Percentiles rank a stretch among this genome's conserved stretches.
Conservation (phyloP, 768 basidiomycete genomes). For the Fibroporia radiculosa region DNA sequence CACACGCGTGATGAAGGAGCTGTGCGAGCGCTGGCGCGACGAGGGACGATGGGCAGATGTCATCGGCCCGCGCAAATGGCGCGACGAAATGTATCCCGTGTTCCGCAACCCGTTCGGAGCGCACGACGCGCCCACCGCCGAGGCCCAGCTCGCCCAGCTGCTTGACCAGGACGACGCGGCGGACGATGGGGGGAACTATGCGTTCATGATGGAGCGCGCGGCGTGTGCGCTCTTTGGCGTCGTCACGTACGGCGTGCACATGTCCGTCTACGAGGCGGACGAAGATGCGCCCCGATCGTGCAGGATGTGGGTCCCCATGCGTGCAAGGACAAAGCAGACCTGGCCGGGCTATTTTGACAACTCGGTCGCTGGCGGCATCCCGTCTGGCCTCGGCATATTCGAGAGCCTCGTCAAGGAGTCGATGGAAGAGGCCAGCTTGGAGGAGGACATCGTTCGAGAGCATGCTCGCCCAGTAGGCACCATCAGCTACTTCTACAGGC, state of each 20-base stretch:
- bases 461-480: constrained; percentile 57
- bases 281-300: constrained; percentile 27
- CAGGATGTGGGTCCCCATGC: constrained; percentile 81
- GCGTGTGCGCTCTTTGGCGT: constrained; percentile 87
- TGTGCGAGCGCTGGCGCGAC: constrained; percentile 75
- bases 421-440: constrained; percentile 86
- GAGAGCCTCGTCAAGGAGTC: constrained; percentile 85
- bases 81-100: constrained; percentile 75
- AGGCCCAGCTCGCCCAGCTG: constrained; percentile 13
- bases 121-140: constrained; percentile 31
- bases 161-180: constrained; percentile 9
- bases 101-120: constrained; percentile 63
- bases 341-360: constrained; percentile 90
- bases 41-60: constrained; percentile 49
- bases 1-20: constrained; percentile 49
- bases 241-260: constrained; percentile 88
- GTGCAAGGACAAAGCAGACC: constrained; percentile 82
- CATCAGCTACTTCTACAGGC: constrained; percentile 80
- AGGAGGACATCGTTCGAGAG: constrained; percentile 51
- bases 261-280: constrained; percentile 60
- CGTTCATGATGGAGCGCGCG: constrained; percentile 84
- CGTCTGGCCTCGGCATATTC: constrained; percentile 63
- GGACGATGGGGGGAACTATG: constrained; percentile 46
- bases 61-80: constrained; percentile 76
- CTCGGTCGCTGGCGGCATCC: constrained; percentile 86